Evolutionary conservation across 345 rosid genomes (phyloP).

Genomic region (Eucalyptus coolabah): DNA sequence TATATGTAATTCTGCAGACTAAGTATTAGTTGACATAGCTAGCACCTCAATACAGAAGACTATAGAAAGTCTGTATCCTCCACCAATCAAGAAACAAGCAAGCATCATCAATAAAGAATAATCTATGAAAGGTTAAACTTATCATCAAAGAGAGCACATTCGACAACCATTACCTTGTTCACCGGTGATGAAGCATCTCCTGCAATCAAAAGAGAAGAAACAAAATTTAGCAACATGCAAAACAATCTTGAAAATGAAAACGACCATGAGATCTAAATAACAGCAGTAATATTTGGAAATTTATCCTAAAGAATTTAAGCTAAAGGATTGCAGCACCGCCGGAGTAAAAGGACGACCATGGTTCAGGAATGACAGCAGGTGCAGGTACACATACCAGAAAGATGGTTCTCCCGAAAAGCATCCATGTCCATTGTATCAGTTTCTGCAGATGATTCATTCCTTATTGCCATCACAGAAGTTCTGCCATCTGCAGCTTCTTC

Average conservation of each 20-base stretch:
- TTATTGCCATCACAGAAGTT: conserved; percentile 6
- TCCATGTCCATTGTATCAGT: conserved; percentile 68
- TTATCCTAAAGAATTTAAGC: background rate
- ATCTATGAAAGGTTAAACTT: background rate
- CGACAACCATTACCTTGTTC: background rate
- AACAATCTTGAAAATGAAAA: background rate
- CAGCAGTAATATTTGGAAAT: background rate
- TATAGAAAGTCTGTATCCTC: background rate
- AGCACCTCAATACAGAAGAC: background rate
- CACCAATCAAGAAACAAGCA: background rate
- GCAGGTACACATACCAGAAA: conserved; percentile 25
- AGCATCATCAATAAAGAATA: background rate
- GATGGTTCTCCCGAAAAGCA: conserved; percentile 16
- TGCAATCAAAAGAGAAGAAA: background rate
- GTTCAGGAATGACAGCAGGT: background rate
- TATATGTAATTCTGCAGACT: background rate
- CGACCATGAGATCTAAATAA: background rate
- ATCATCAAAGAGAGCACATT: background rate
- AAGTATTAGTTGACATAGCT: background rate
- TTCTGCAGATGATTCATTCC: conserved; percentile 59
- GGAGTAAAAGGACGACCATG: background rate
- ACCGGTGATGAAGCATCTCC: background rate
- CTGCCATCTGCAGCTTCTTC: conserved; percentile 9
- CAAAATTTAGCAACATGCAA: background rate
- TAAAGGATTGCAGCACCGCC: background rate